Evolutionary conservation across 768 basidiomycete genomes (phyloP).

Genomic region (Tulasnella sp.): DNA sequence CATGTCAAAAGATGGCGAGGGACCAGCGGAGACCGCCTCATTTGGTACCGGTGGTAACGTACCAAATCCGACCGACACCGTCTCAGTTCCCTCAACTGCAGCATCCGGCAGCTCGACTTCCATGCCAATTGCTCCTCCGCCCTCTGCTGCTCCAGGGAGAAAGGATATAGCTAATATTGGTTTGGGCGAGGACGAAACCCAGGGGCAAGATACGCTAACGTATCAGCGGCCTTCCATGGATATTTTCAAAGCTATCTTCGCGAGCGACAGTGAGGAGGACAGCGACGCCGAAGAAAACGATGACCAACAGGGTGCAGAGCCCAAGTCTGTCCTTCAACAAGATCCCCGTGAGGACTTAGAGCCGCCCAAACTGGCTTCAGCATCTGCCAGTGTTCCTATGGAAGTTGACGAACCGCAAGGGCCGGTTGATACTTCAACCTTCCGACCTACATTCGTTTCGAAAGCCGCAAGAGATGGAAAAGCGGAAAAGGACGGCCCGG

Average conservation of each 20-base stretch:
- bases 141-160: constrained; percentile 6
- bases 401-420: constrained; percentile 16
- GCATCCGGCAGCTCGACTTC: neutral
- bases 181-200: constrained; percentile 87
- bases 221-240: constrained; percentile 88
- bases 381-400: constrained; percentile 36
- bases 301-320: neutral
- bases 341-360: constrained; percentile 25
- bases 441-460: constrained; percentile 87
- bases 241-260: constrained; percentile 98
- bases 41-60: constrained; percentile 1
- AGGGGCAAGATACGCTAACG: constrained; percentile 84
- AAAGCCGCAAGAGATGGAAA: constrained; percentile 47
- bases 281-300: constrained; percentile 62
- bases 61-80: neutral
- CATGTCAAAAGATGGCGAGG: constrained; percentile 40
- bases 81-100: neutral
- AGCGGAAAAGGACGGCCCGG: constrained; percentile 51
- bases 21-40: constrained; percentile 11
- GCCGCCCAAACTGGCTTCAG: constrained; percentile 25
- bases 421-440: constrained; percentile 63
- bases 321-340: constrained; percentile 27
- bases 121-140: neutral
- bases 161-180: constrained; percentile 79
- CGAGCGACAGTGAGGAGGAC: constrained; percentile 88